Percentiles rank a stretch among this genome's conserved stretches.
Conservation (phyloP, 768 basidiomycete species). For the Podaxis sp. region DNA sequence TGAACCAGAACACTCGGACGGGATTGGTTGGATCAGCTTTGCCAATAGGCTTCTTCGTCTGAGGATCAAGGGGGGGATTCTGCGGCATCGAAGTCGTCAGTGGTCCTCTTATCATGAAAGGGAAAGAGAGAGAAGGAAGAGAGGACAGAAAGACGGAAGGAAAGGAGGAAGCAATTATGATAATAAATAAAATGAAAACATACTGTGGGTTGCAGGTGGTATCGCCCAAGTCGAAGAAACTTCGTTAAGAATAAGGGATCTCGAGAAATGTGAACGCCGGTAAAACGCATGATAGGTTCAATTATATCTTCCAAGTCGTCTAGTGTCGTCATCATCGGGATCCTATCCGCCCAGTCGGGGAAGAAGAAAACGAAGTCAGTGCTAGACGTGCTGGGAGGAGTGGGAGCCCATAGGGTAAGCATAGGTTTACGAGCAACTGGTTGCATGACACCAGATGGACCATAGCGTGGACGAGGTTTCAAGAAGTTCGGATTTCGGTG, state of each 20-base stretch:
- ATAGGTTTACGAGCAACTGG: slow-evolving; percentile 55
- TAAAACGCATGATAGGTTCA: slow-evolving; percentile 74
- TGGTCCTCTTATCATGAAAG: neutral
- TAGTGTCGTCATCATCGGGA: slow-evolving; percentile 58
- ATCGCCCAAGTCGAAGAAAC: slow-evolving; percentile 72
- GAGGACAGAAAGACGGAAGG: too few relatives aligned
- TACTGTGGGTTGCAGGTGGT: slow-evolving; percentile 42
- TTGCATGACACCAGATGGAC: slow-evolving; percentile 47
- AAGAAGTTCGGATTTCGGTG: slow-evolving; percentile 60
- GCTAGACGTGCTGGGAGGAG: slow-evolving; percentile 70
- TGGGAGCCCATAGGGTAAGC: slow-evolving; percentile 75
- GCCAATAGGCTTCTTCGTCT: slow-evolving; percentile 53
- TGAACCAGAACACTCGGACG: slow-evolving; percentile 79
- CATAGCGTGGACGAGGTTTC: slow-evolving; percentile 61
- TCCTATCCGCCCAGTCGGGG: slow-evolving; percentile 70
- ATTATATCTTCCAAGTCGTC: slow-evolving; percentile 74
- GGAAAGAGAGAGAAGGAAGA: neutral
- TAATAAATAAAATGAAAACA: neutral
- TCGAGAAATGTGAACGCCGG: slow-evolving; percentile 78
- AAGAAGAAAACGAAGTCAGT: slow-evolving; percentile 91
- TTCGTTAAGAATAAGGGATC: slow-evolving; percentile 76
- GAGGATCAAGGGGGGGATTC: slow-evolving; percentile 52
- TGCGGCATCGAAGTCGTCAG: neutral
- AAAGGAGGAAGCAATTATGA: too few relatives aligned
- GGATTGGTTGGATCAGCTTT: slow-evolving; percentile 56